Conservation (phyloP, 73 alveolate species). For the Paraurostyla sp. region DNA sequence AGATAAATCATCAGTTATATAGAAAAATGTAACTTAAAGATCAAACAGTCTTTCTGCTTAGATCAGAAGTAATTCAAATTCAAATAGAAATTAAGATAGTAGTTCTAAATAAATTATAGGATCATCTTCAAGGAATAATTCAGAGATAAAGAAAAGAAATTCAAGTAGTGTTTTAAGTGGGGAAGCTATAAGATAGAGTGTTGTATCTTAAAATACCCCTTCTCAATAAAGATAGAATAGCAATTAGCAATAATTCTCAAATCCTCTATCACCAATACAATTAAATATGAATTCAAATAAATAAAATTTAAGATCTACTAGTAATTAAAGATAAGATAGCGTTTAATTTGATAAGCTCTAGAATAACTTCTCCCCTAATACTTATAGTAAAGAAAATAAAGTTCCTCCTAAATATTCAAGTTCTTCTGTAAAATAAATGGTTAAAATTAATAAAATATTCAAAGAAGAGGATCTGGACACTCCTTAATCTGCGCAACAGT, state of each 20-base stretch:
- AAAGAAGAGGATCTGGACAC: constrained; percentile 9
- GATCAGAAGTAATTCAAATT: not conserved
- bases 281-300: not conserved
- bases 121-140: not conserved
- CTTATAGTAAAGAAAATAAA: too few relatives aligned
- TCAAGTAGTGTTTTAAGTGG: not conserved
- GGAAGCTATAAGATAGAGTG: not conserved
- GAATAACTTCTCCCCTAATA: not conserved
- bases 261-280: constrained; percentile 5
- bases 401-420: not conserved
- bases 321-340: too few relatives aligned
- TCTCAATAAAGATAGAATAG: not conserved
- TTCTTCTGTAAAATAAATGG: not conserved
- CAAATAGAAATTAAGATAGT: not conserved
- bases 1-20: constrained; percentile 9
- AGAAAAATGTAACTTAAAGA: not conserved
- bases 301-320: not conserved
- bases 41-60: not conserved
- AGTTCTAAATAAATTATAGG: not conserved
- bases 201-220: not conserved
- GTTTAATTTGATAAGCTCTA: too few relatives aligned
- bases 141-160: not conserved
- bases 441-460: not conserved
- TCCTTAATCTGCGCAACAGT: too few relatives aligned
- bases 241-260: not conserved